A percentile compares a stretch with the other conserved stretches of the same genome.
Conservation (phyloP, 805 yeast genomes). For the Jamesozyma piceae region DNA sequence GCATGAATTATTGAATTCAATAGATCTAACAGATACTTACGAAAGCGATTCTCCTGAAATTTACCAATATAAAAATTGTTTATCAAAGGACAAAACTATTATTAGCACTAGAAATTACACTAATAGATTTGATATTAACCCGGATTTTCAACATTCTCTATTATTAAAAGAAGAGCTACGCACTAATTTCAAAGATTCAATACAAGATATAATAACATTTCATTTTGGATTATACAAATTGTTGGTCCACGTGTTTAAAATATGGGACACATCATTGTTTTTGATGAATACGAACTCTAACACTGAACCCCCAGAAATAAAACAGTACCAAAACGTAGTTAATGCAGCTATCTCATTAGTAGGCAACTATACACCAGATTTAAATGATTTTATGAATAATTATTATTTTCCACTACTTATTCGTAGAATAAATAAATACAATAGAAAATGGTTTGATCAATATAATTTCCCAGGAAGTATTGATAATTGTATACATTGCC, state of each 20-base stretch:
- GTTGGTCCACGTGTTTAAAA: background rate
- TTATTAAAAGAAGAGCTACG: background rate
- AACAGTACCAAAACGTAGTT: background rate
- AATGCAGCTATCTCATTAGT: background rate
- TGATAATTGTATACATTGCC: background rate
- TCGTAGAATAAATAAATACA: background rate
- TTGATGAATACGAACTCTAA: background rate
- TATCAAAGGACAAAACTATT: too few species aligned
- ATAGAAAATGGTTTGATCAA: background rate
- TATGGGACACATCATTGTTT: background rate
- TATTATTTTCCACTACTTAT: conserved; percentile 5
- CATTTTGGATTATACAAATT: background rate
- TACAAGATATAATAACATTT: background rate
- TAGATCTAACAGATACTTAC: conserved; percentile 2
- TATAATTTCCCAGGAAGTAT: background rate
- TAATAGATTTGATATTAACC: too few species aligned
- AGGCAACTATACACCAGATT: conserved; percentile 10
- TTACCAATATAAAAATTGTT: too few species aligned
- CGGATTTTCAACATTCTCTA: background rate
- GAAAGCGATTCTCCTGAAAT: background rate
- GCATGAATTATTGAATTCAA: background rate
- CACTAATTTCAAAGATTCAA: background rate
- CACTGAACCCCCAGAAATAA: background rate
- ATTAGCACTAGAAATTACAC: too few species aligned
- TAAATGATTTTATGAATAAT: conserved; percentile 6